These are phyloP conservation scores for Fusarium sp. DNA, from an alignment of 2,329 filamentous ascomycete species.

Conservation along the genomic window DNA sequence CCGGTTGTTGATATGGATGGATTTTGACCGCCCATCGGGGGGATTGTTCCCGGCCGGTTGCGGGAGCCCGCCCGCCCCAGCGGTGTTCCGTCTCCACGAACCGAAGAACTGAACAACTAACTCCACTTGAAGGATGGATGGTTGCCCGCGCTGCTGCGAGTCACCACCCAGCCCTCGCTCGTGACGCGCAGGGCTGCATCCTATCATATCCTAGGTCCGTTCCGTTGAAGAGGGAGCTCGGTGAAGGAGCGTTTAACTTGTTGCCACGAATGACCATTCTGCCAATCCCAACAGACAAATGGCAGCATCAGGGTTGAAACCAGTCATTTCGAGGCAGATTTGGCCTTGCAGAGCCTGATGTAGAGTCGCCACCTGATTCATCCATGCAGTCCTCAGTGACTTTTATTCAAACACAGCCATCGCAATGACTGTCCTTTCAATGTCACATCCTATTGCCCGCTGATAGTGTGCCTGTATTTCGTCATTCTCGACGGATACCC, in stretches of 20 bases:
- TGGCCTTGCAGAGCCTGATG: neutral
- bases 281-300: neutral
- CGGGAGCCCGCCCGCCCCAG: neutral
- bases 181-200: conserved; percentile 32
- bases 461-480: conserved; percentile 19
- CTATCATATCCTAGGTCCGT: conserved; percentile 10
- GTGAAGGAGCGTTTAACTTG: conserved; percentile 9
- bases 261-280: neutral
- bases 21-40: neutral
- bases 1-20: neutral
- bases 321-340: neutral
- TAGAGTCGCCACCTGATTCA: conserved; percentile 11
- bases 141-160: conserved; percentile 23
- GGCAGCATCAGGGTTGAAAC: neutral
- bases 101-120: neutral
- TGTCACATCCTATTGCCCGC: neutral
- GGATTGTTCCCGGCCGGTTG: conserved; percentile 1
- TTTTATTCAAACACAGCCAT: neutral
- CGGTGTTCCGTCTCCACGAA: neutral
- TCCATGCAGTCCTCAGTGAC: conserved; percentile 19
- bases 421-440: neutral
- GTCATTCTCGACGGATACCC: conserved; percentile 13
- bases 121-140: neutral
- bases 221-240: neutral
- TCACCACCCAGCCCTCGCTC: conserved; percentile 25